A percentile compares a stretch with the other conserved stretches of the same genome.
Evolutionary conservation across 805 yeast genomes (phyloP).

Genomic region (Pichia pseudocactophila): DNA sequence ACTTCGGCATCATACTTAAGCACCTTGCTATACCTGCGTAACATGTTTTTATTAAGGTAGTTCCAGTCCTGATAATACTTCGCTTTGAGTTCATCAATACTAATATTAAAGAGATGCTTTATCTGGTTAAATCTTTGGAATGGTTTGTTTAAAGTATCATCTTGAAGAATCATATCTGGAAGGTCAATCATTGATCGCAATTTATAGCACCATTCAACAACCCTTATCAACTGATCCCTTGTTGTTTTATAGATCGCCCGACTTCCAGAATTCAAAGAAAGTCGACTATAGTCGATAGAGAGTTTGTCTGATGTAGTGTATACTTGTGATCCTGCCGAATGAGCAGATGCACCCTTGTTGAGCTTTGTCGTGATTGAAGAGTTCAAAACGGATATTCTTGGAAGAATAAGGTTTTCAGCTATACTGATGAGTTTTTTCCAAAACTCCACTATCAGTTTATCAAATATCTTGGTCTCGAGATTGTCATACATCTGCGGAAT

Average conservation of each 20-base stretch:
- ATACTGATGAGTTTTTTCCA: slow-evolving; percentile 69
- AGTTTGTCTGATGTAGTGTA: slow-evolving; percentile 1
- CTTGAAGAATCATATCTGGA: slow-evolving; percentile 20
- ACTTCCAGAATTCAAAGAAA: background rate
- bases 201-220: slow-evolving; percentile 26
- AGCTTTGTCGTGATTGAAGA: slow-evolving; percentile 8
- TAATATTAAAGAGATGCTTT: slow-evolving; percentile 13
- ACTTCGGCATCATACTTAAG: slow-evolving; percentile 32
- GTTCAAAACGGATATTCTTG: slow-evolving; percentile 34
- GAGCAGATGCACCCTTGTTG: slow-evolving; percentile 6
- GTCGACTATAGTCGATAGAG: background rate
- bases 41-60: slow-evolving; percentile 15
- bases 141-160: slow-evolving; percentile 15
- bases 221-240: slow-evolving; percentile 20
- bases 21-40: slow-evolving; percentile 14
- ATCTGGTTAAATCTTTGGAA: slow-evolving; percentile 17
- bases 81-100: slow-evolving; percentile 11
- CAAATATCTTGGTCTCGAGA: slow-evolving; percentile 25
- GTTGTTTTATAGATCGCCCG: slow-evolving; percentile 12
- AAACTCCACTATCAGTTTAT: slow-evolving; percentile 35
- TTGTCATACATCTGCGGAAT: slow-evolving; percentile 22
- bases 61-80: slow-evolving; percentile 20
- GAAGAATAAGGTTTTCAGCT: slow-evolving; percentile 67
- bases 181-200: slow-evolving; percentile 22
- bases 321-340: background rate